Evolutionary conservation across 768 basidiomycete species (phyloP).

Genomic region (Kwoniella bestiolae): DNA sequence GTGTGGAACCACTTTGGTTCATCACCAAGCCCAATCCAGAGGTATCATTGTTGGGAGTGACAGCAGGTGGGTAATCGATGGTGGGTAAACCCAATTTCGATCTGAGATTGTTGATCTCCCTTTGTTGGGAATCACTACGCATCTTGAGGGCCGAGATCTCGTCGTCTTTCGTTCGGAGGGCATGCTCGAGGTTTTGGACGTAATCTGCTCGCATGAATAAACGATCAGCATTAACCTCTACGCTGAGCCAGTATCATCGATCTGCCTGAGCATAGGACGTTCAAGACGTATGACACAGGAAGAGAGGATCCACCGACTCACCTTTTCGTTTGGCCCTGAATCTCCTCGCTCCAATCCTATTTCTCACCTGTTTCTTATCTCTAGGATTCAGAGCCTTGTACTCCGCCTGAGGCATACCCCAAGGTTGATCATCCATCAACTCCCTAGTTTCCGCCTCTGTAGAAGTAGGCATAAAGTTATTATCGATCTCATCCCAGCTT

Average conservation of each 20-base stretch:
- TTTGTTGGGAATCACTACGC: conserved; percentile 26
- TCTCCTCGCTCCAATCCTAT: conserved; percentile 41
- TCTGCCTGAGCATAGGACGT: no score
- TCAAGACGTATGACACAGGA: no score
- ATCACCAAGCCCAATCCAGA: conserved; percentile 21
- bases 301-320: conserved; percentile 20
- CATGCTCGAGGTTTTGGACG: conserved; percentile 34
- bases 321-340: conserved; percentile 46
- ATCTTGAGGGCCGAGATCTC: conserved; percentile 22
- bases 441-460: conserved; percentile 16
- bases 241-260: no score
- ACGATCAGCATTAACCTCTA: neutral
- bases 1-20: neutral
- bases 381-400: conserved; percentile 48
- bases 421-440: conserved; percentile 33
- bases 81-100: conserved; percentile 33
- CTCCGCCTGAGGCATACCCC: conserved; percentile 52
- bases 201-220: conserved; percentile 38
- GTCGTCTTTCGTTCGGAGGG: conserved; percentile 25
- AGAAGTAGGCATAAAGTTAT: conserved; percentile 5
- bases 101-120: conserved; percentile 42
- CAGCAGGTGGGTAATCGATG: conserved; percentile 7
- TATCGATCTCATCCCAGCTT: conserved; percentile 37
- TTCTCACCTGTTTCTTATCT: conserved; percentile 53
- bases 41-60: neutral